Percentiles rank a stretch among this genome's conserved stretches.
Conservation (phyloP, 805 yeast genomes). For the Scheffersomyces ergatensis region DNA sequence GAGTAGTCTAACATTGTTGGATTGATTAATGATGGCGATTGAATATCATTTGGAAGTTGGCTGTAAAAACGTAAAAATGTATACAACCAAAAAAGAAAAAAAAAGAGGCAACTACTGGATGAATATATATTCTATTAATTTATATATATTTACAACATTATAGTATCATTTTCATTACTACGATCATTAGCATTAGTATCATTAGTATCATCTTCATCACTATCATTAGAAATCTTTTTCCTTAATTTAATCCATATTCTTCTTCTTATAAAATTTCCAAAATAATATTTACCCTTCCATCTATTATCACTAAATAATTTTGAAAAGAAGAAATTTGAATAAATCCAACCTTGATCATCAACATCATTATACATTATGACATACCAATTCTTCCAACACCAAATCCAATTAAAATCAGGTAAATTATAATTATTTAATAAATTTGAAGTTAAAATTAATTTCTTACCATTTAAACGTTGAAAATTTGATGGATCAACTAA, state of each 20-base stretch:
- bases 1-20: neutral
- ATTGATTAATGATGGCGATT: neutral
- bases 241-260: slow-evolving; percentile 60
- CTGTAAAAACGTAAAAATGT: neutral
- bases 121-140: too few species aligned
- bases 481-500: slow-evolving; percentile 50
- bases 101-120: too few species aligned
- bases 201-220: neutral
- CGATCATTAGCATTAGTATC: too few species aligned
- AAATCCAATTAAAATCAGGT: slow-evolving; percentile 61
- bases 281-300: slow-evolving; percentile 65
- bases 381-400: slow-evolving; percentile 74
- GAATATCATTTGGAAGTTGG: too few species aligned
- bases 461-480: slow-evolving; percentile 42
- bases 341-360: slow-evolving; percentile 86
- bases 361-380: slow-evolving; percentile 68
- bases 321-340: slow-evolving; percentile 51
- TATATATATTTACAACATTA: too few species aligned
- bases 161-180: too few species aligned
- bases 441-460: slow-evolving; percentile 26
- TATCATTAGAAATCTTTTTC: slow-evolving; percentile 1
- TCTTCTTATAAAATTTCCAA: slow-evolving; percentile 64
- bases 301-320: slow-evolving; percentile 17
- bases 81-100: too few species aligned
- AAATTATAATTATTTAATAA: slow-evolving; percentile 38